phyloP scores from a whole-genome alignment of 805 yeast species.

The Candida nanaspora region DNA sequence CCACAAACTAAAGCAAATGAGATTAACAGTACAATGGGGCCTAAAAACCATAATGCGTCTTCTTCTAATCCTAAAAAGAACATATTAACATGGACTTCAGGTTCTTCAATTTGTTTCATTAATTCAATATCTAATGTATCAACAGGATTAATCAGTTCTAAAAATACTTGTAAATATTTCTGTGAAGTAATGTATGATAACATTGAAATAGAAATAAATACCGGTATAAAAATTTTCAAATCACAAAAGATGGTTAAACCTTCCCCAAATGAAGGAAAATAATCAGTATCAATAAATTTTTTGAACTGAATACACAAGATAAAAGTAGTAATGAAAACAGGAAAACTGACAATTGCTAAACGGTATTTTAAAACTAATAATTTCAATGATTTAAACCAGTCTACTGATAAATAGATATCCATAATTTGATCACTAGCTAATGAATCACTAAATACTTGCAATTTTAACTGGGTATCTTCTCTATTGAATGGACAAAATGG shows the following conservation, averaged over 20 bases:
- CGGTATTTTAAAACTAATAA: constrained; percentile 72
- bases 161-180: constrained; percentile 28
- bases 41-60: constrained; percentile 45
- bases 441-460: constrained; percentile 44
- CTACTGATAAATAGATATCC: constrained; percentile 39
- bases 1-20: constrained; percentile 36
- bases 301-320: constrained; percentile 50
- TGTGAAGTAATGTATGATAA: constrained; percentile 33
- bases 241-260: constrained; percentile 35
- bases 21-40: constrained; percentile 45
- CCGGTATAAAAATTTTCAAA: constrained; percentile 19
- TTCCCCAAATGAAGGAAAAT: constrained; percentile 37
- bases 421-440: constrained; percentile 25
- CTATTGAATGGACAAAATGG: constrained; percentile 36
- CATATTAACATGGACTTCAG: constrained; percentile 38
- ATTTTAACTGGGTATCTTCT: constrained; percentile 21
- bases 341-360: constrained; percentile 63
- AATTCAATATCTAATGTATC: constrained; percentile 35
- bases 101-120: constrained; percentile 29
- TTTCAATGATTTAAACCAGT: constrained; percentile 54
- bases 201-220: constrained; percentile 21
- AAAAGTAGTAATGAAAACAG: constrained; percentile 50
- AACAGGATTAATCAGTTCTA: constrained; percentile 46
- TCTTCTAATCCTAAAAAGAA: constrained; percentile 66
- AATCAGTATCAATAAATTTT: constrained; percentile 29